Percentiles rank a stretch among this genome's conserved stretches.
Evolutionary conservation across 192 early-diverging fungal species (phyloP).

Genomic region (Backusella morwellensis): DNA sequence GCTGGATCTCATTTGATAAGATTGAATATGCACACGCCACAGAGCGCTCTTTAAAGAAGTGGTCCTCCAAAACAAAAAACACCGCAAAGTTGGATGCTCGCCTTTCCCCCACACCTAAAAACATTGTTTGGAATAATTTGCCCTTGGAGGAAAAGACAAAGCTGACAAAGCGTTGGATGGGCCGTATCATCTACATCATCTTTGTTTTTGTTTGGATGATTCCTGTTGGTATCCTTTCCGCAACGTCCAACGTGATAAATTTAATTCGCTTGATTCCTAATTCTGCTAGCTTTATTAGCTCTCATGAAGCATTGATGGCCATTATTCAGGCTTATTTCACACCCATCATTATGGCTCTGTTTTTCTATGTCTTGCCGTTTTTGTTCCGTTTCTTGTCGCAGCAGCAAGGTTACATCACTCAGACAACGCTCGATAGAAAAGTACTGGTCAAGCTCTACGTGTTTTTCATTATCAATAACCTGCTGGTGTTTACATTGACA

Average conservation of each 20-base stretch:
- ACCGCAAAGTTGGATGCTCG: constrained; percentile 31
- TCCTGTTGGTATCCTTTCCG: constrained; percentile 62
- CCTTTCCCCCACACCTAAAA: constrained; percentile 64
- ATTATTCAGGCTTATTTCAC: constrained; percentile 66
- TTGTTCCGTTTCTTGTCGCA: constrained; percentile 62
- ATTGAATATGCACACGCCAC: constrained; percentile 49
- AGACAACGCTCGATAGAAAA: constrained; percentile 66
- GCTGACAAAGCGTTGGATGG: constrained; percentile 40
- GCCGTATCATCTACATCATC: constrained; percentile 45
- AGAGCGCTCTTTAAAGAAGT: constrained; percentile 34
- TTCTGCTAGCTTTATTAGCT: constrained; percentile 45
- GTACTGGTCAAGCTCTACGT: constrained; percentile 71
- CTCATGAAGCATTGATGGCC: constrained; percentile 51
- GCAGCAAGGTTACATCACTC: constrained; percentile 69
- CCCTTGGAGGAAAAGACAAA: constrained; percentile 50
- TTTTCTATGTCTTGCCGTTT: constrained; percentile 62
- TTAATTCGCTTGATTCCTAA: constrained; percentile 55
- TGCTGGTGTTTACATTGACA: constrained; percentile 63
- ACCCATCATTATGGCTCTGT: constrained; percentile 61
- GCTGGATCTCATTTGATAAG: constrained; percentile 64
- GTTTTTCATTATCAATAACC: constrained; percentile 74
- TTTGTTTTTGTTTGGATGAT: constrained; percentile 67
- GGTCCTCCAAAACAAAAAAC: background rate
- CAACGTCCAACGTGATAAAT: constrained; percentile 58
- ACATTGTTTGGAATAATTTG: constrained; percentile 76